Base-by-base conservation (phyloP, 805 yeast genomes). In the Candida caryicola region DNA sequence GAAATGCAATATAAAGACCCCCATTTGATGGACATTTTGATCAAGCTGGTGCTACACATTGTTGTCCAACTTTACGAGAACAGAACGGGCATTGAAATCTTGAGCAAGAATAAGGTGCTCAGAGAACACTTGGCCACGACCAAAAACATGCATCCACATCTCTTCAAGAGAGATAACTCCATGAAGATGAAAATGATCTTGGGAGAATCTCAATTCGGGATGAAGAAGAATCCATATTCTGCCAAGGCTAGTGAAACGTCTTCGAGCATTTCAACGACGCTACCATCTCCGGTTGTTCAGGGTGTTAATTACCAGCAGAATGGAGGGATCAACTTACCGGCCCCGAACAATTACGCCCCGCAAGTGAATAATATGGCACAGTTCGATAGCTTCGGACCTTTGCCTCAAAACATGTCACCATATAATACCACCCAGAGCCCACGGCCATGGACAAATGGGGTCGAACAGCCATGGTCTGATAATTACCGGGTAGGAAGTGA, bases 21-120 rank as follows among this genome's bases (percentile, higher is more conserved):
- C 2, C 5, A 16, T n/a, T 36, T 50, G 41, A 34, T 50, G 6
- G 50, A 44, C 9, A 29, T 54, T 21, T 32, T 54, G 9, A 40
- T 54, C 15, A 48, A 52, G 29, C 41, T 57, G 18, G 36, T 52
- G 32, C 41, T 54, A 39, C 31, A 45, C 21, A 44, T 52, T n/a
- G 45, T 46, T 3, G 36, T 51, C 32, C 45, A 45, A 26, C 39
- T 43, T 14, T 49, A 49, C 23, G 59, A 54, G 29, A 35, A 34
- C 25, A 33, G 44, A 12, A 33, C 36, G 28, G 30, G 32, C 14
- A 37, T 43, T 9, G 18, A 30, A 10, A 36, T 53, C 7, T 18
- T 50, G 7, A 44, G 33, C 3, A 18, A 36, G 4, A 35, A 43
- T 33, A 43, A 43, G 19, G 39, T 21, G 10, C 41, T 52, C 15